Evolutionary conservation across 2,329 filamentous ascomycete species (phyloP), one percentile per base, ranked within the genome.

Genomic region (Claviceps pazoutovae): DNA sequence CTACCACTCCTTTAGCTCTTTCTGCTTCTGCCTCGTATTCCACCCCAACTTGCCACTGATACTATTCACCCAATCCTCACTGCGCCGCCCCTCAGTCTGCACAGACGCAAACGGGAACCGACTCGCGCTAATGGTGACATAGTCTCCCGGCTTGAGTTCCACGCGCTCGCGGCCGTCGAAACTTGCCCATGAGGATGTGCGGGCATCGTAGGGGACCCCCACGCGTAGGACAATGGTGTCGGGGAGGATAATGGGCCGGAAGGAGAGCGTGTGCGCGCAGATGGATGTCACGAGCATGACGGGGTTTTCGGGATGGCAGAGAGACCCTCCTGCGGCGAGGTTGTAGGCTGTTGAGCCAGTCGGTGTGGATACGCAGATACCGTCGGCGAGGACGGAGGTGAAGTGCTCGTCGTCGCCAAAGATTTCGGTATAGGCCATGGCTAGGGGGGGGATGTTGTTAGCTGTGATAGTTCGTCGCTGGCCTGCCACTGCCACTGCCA

Each of bases 271-370:
- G 67, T 97, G 91, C 1, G 93, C 88, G 64, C 90, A 96, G 52
- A 97, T 95, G 48, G 91, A 86, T 0, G 90, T 95, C 5, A 97
- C 81, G 2, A 97, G 80, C 68, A 97, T 95, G 47, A 96, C 90
- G 0, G 91, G 93, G 64, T 96, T 97, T 60, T 97, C 93, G 0
- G 91, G 91, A 64, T 97, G 91, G 62, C 89, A 96, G 23, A 97
- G 77, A 3, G 88, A 95, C 19, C 91, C 91, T n/a, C 93, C 93
- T 0, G 91, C 90, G 0, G 90, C 91, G 19, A 97, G 82, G 63
- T 95, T 96, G 70, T 97, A 97, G 17, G 91, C 91, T 14, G 91
- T 97, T 5, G 86, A 93, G 14, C 91, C 93, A 0, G 93, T 97
- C 0, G 91, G 93, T 5, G 91, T 97, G 1, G 91, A 89, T 23